Evolutionary conservation across 1,284 basidiomycete genomes (phyloP).

Genomic region (Leccinum huronense): DNA sequence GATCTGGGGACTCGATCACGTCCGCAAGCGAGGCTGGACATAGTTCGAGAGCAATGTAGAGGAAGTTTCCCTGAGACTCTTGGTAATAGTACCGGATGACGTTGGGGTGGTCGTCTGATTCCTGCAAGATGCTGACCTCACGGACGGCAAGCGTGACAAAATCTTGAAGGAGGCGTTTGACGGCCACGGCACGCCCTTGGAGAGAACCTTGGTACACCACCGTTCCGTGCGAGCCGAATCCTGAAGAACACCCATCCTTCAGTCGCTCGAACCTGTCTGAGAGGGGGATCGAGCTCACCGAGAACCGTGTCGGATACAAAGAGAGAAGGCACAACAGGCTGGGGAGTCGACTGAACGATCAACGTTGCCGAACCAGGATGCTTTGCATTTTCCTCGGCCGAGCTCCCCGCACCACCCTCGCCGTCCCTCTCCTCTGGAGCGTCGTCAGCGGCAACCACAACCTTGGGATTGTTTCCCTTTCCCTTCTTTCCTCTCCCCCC

Average conservation of each 20-base stretch:
- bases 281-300: constrained; percentile 47
- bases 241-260: constrained; percentile 40
- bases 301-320: constrained; percentile 77
- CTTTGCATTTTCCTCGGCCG: constrained; percentile 15
- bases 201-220: constrained; percentile 93
- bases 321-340: constrained; percentile 40
- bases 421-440: constrained; percentile 28
- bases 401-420: constrained; percentile 13
- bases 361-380: constrained; percentile 18
- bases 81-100: constrained; percentile 99
- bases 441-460: constrained; percentile 36
- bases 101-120: constrained; percentile 97
- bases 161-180: constrained; percentile 93
- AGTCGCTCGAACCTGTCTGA: neutral
- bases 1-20: constrained; percentile 81
- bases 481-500: constrained; percentile 51
- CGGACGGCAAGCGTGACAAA: constrained; percentile 94
- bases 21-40: constrained; percentile 95
- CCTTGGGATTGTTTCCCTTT: constrained; percentile 34
- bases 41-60: constrained; percentile 96
- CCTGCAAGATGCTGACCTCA: constrained; percentile 92
- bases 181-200: constrained; percentile 94
- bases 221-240: constrained; percentile 95
- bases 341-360: constrained; percentile 27
- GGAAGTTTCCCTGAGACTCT: constrained; percentile 88